Evolutionary conservation across 2,329 filamentous ascomycete genomes (phyloP).

Genomic region (Penicillium sp.): DNA sequence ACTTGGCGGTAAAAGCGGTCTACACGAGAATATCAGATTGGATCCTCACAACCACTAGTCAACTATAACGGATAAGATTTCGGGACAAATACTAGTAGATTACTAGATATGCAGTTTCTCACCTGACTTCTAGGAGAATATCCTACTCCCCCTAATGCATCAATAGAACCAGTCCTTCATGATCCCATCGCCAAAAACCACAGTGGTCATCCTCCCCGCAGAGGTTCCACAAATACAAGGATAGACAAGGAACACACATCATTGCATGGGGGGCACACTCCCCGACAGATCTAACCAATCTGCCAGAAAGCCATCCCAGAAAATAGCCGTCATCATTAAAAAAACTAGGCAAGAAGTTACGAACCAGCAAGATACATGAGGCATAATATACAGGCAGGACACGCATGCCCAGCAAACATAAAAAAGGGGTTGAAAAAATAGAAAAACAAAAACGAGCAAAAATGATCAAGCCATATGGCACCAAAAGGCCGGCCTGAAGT

Average conservation of each 20-base stretch:
- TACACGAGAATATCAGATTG: background rate
- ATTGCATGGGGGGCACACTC: slow-evolving; percentile 16
- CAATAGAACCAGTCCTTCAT: background rate
- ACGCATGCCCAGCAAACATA: slow-evolving; percentile 22
- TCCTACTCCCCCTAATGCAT: background rate
- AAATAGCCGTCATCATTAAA: slow-evolving; percentile 36
- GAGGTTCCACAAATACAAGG: slow-evolving; percentile 1
- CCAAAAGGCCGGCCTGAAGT: slow-evolving; percentile 16
- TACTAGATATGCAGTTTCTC: background rate
- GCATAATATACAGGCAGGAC: slow-evolving; percentile 34
- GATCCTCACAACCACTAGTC: background rate
- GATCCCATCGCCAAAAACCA: background rate
- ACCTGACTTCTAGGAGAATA: background rate
- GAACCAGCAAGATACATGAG: slow-evolving; percentile 25
- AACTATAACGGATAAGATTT: background rate
- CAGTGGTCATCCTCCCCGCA: background rate
- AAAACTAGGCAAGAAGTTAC: slow-evolving; percentile 14
- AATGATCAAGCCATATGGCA: slow-evolving; percentile 16
- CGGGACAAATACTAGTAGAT: background rate
- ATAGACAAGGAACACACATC: slow-evolving; percentile 11
- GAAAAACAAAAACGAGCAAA: slow-evolving; percentile 21
- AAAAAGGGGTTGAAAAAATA: slow-evolving; percentile 8
- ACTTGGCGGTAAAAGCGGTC: slow-evolving; percentile 8
- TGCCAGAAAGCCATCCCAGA: slow-evolving; percentile 17
- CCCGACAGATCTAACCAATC: slow-evolving; percentile 5